Evolutionary conservation across 768 basidiomycete genomes (phyloP).

Genomic region (Naematelia encephala): DNA sequence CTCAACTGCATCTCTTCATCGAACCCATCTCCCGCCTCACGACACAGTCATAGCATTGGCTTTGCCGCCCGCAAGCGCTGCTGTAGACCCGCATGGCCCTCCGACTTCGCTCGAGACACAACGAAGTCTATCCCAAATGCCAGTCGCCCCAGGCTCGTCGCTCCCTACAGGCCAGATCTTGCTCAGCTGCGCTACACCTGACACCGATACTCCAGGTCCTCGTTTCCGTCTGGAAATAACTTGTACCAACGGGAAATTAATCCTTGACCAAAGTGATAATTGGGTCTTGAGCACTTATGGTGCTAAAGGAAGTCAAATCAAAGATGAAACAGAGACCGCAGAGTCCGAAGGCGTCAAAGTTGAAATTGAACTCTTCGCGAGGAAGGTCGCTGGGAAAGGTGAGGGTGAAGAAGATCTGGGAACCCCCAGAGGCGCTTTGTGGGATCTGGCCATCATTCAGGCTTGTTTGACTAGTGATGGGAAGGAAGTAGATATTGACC

Average conservation of each 20-base stretch:
- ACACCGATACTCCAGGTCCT: constrained; percentile 19
- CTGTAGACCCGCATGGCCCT: constrained; percentile 32
- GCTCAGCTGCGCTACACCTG: constrained; percentile 35
- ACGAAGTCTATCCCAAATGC: constrained; percentile 16
- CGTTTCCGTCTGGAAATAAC: constrained; percentile 19
- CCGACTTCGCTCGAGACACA: constrained; percentile 24
- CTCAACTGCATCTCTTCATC: constrained; percentile 65
- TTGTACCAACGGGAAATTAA: constrained; percentile 38
- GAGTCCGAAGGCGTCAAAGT: constrained; percentile 56
- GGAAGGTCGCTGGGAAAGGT: constrained; percentile 57
- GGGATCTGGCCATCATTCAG: constrained; percentile 76
- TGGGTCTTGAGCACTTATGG: constrained; percentile 23
- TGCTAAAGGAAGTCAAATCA: constrained; percentile 43
- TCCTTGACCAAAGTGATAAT: constrained; percentile 6
- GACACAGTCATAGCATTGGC: constrained; percentile 63
- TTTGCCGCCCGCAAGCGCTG: constrained; percentile 14
- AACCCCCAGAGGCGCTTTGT: constrained; percentile 62
- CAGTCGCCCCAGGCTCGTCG: constrained; percentile 31
- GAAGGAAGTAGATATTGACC: constrained; percentile 58
- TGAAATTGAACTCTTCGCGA: constrained; percentile 27
- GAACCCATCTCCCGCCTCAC: constrained; percentile 68
- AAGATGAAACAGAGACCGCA: constrained; percentile 53
- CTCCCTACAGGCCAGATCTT: constrained; percentile 36
- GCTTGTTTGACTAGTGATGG: constrained; percentile 69
- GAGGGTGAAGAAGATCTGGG: constrained; percentile 59